Evolutionary conservation across 2,329 filamentous ascomycete species (phyloP), one percentile per base, ranked within the genome.

Genomic region (Colletotrichum sublineola): DNA sequence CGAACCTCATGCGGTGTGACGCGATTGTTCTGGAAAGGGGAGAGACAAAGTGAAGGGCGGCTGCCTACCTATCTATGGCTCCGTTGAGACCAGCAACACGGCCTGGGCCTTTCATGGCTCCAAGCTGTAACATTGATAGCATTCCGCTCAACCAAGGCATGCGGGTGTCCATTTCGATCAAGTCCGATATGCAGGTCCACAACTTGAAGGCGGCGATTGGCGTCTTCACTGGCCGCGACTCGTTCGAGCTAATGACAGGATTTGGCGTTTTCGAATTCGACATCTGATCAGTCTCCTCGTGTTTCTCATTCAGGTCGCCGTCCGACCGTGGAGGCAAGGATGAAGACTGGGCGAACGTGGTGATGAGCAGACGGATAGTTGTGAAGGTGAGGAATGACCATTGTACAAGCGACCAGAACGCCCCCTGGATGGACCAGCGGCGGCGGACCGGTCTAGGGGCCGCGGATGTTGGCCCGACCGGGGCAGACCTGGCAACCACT

Each of bases 61-160:
- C 79, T 75, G 78, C 94, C 92, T 91, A 98, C 96, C 94, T 97
- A 86, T 98, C 96, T 82, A 98, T 85, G 81, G 91, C 87, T 75
- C 94, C 92, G 81, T 97, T 89, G 38, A 92, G 89, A 78, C 89
- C 88, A 79, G 93, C 94, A 75, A 97, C 82, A 82, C 84, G 89
- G 78, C 94, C 93, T 75, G 94, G 94, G 33, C 95, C 94, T 78
- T 87, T 86, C 78, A 96, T 83, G 78, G 91, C 87, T 76, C 90
- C 87, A 86, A 93, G 92, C 83, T 96, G 94, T 76, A 92, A 81
- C 82, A 97, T 88, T 69, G 93, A 93, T 73, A 96, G 81, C 76
- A 89, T 85, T 79, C 94, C 94, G 79, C 87, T 88, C 68, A 97
- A 88, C 96, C 96, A 98, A 75, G 96, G 96, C 94, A 97, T 97